phyloP scores from a whole-genome alignment of 2,329 filamentous ascomycete genomes.

The Didymella keratinophila region DNA sequence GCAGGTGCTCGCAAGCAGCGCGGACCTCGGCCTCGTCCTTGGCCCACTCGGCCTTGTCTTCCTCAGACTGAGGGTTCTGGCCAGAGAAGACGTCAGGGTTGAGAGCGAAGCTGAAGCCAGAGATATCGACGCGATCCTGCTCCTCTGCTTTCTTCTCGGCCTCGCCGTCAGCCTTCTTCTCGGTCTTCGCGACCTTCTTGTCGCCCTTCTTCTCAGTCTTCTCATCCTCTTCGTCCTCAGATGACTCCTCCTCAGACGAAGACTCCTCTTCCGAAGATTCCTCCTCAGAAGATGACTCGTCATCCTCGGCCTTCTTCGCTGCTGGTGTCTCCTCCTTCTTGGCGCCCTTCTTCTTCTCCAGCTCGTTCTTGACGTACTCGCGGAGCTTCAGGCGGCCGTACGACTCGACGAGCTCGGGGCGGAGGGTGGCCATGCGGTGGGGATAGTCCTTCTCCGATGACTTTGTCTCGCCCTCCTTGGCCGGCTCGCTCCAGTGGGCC shows the following conservation, averaged over 20 bases:
- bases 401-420: conserved; percentile 87
- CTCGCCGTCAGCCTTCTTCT: conserved; percentile 29
- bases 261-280: conserved; percentile 32
- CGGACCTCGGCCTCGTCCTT: conserved; percentile 90
- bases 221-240: conserved; percentile 65
- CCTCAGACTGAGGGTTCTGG: conserved; percentile 86
- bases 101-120: conserved; percentile 84
- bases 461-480: conserved; percentile 57
- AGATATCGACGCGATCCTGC: conserved; percentile 81
- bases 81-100: conserved; percentile 97
- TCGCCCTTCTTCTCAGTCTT: conserved; percentile 20
- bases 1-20: conserved; percentile 80
- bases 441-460: conserved; percentile 71
- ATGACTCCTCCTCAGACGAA: conserved; percentile 38
- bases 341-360: conserved; percentile 56
- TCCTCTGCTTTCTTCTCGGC: conserved; percentile 38
- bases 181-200: conserved; percentile 31
- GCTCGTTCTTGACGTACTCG: conserved; percentile 83
- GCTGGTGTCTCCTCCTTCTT: conserved; percentile 50
- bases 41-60: conserved; percentile 83
- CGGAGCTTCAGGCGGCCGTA: conserved; percentile 87
- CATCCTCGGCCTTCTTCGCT: conserved; percentile 50
- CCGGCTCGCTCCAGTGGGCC: conserved; percentile 63
- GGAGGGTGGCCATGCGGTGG: conserved; percentile 93
- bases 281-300: conserved; percentile 36